A percentile compares a stretch with the other conserved stretches of the same genome.
Conservation (phyloP, 1,139 yeast species). For the Candida sp. region DNA sequence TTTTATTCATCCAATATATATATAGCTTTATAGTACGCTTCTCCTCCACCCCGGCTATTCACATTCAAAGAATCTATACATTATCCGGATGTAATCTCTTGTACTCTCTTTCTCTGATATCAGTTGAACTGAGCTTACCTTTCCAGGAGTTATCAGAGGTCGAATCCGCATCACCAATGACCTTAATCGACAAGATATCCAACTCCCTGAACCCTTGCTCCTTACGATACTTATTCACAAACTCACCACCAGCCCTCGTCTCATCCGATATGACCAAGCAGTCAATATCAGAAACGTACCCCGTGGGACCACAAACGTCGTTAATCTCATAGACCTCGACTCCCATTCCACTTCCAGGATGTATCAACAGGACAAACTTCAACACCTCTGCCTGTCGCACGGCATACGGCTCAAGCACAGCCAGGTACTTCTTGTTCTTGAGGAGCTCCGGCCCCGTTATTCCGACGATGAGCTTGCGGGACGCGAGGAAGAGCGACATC, state of each 20-base stretch:
- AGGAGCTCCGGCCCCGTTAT: constrained; percentile 82
- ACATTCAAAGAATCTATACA: background rate
- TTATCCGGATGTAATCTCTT: constrained; percentile 6
- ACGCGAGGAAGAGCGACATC: constrained; percentile 67
- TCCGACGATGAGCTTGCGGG: constrained; percentile 68
- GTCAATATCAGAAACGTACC: constrained; percentile 72
- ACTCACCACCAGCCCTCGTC: constrained; percentile 74
- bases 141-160: constrained; percentile 53
- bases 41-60: no score
- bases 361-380: no score
- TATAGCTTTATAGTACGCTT: background rate
- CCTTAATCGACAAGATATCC: constrained; percentile 63
- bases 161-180: constrained; percentile 64
- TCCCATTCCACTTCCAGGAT: no score
- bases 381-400: constrained; percentile 36
- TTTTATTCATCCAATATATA: constrained; percentile 3
- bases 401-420: constrained; percentile 63
- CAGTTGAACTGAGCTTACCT: constrained; percentile 87
- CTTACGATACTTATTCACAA: constrained; percentile 66
- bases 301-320: constrained; percentile 97
- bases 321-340: constrained; percentile 60
- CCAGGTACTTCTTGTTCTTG: constrained; percentile 73
- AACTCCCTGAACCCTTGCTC: constrained; percentile 60
- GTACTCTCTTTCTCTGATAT: constrained; percentile 32
- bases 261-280: constrained; percentile 84